These are phyloP conservation scores for Hemisphaericaspora lyxosophila DNA, from an alignment of 1,139 yeast species.

Conservation along the genomic window DNA sequence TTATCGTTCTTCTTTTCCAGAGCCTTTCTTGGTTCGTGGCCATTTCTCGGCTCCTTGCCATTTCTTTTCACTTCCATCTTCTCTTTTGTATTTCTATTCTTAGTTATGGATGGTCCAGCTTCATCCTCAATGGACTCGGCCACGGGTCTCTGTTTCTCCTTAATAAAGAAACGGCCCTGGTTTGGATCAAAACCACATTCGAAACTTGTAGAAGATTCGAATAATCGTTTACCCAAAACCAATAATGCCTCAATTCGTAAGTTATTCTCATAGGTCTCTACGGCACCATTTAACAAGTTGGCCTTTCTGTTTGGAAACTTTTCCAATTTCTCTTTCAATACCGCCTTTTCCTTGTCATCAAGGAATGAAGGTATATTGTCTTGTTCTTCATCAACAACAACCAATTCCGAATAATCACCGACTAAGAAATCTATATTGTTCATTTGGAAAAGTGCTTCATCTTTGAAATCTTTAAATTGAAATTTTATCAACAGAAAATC, in stretches of 20 bases:
- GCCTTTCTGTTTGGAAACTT: conserved; percentile 3
- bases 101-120: background rate
- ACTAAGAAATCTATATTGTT: conserved; percentile 31
- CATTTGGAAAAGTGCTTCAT: conserved; percentile 39
- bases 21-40: background rate
- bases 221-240: conserved; percentile 17
- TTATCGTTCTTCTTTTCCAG: background rate
- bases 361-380: conserved; percentile 29
- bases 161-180: conserved; percentile 1
- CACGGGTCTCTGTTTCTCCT: conserved; percentile 2
- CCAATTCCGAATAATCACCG: conserved; percentile 29
- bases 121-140: background rate
- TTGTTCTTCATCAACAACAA: conserved; percentile 11
- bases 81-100: too few species aligned
- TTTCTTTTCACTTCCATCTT: background rate
- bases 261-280: conserved; percentile 22
- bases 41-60: background rate
- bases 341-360: conserved; percentile 16
- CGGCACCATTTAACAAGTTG: conserved; percentile 1
- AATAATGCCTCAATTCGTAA: conserved; percentile 25
- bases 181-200: conserved; percentile 5
- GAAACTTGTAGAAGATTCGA: conserved; percentile 3
- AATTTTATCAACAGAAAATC: conserved; percentile 57
- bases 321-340: conserved; percentile 3
- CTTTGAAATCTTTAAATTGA: conserved; percentile 61